A percentile compares a stretch with the other conserved stretches of the same genome.
These are phyloP conservation scores for Millerago galiae DNA, from an alignment of 805 yeast genomes.

Conservation along the genomic window DNA sequence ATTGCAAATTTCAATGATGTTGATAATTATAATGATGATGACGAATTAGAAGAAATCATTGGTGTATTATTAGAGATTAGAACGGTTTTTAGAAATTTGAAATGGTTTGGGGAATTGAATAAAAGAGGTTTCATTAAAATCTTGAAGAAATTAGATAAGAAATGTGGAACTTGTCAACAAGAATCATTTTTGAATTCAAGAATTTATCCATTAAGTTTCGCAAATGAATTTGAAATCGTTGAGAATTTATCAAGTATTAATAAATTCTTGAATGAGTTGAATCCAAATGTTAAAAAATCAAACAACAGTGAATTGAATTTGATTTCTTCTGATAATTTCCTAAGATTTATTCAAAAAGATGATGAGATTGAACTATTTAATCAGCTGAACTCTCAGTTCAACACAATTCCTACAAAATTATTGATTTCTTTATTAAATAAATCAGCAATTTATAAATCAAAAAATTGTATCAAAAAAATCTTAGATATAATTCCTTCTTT, in stretches of 20 bases:
- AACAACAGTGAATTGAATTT: slow-evolving; percentile 4
- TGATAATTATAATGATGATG: slow-evolving; percentile 34
- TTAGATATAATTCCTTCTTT: slow-evolving; percentile 45
- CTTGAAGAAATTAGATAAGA: slow-evolving; percentile 85
- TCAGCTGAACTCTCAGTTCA: slow-evolving; percentile 37
- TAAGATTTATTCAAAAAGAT: slow-evolving; percentile 32
- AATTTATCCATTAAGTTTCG: slow-evolving; percentile 69
- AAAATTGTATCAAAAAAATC: slow-evolving; percentile 50
- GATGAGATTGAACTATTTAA: slow-evolving; percentile 35
- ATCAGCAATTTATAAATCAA: slow-evolving; percentile 51
- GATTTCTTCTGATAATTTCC: slow-evolving; percentile 17
- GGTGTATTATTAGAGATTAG: slow-evolving; percentile 72
- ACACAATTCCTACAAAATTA: slow-evolving; percentile 47
- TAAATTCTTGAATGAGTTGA: slow-evolving; percentile 43
- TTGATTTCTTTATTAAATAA: slow-evolving; percentile 58
- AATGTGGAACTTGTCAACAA: slow-evolving; percentile 55
- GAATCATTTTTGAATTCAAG: slow-evolving; percentile 55
- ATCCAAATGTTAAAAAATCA: slow-evolving; percentile 30
- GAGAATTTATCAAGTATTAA: slow-evolving; percentile 48
- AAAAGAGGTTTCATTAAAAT: slow-evolving; percentile 86
- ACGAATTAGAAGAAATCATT: slow-evolving; percentile 52
- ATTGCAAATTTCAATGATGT: slow-evolving; percentile 18
- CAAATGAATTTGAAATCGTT: slow-evolving; percentile 57
- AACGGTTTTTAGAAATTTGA: slow-evolving; percentile 69
- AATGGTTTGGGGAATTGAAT: slow-evolving; percentile 92